Evolutionary conservation across 768 basidiomycete species (phyloP), one percentile per base, ranked within the genome.

Genomic region (Tulasnella sp.): DNA sequence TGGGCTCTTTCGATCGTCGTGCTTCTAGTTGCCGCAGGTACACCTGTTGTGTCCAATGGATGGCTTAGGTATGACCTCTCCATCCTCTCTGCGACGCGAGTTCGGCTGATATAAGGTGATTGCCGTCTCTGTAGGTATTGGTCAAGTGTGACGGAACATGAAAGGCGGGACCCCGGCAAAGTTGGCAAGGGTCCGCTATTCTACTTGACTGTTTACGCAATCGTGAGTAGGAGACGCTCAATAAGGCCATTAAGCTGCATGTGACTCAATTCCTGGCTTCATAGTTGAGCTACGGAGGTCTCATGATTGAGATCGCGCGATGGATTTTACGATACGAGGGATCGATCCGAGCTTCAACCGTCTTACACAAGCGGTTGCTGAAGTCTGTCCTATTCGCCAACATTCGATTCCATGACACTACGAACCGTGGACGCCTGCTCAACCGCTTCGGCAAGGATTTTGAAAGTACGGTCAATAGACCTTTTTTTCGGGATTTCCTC

Each of bases 391-490:
- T 97, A 0, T 96, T 96, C 80, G 93, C 95, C 9, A 89, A 93
- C 67, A 90, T 97, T 76, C 89, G 95, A 54, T 97, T 97, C 86
- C 96, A 97, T 79, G 96, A 97, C 80, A 97, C 95, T 0, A 88
- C 93, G 1, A 93, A 91, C 71, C 89, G 93, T 45, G 96, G 96
- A 6, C 89, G 94, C 1, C 84, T 93, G 12, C 83, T 96, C 45
- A 94, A 96, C 79, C 85, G 94, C 67, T 92, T 93, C 78, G 94
- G 95, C 58, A 96, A 96, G 82, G 95, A 96, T 81, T 92, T 96
- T 75, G 94, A 96, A 84, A 92, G 87, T 83, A 78, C 29, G 75
- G 34, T 83, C 76, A 78, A 82, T 80, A 67, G 80, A 83, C 19
- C 68, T 82, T 14, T 79, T 82, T 15, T 83, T 82, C 75, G 79